Evolutionary conservation across 208 protist species (phyloP), one percentile per base, ranked within the genome.

Genomic region (Vickermania ingenoplastis): DNA sequence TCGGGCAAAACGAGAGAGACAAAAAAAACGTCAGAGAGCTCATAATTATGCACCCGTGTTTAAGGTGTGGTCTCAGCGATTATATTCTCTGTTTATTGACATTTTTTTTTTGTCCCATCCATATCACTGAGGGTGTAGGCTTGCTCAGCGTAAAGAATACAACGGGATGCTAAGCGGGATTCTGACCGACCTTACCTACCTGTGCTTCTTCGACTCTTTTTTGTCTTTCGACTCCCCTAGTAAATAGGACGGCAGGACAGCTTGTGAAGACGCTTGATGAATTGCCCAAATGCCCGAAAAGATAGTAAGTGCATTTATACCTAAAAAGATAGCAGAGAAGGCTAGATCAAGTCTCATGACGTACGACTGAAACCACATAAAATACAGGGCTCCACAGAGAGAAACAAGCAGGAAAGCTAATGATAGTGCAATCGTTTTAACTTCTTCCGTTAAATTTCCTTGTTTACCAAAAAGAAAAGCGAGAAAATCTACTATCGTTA

Each of bases 331-430:
- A 0, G 77, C 77, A 5, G 77, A 91, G 58, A 91, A 80, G 17
- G 54, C 77, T 14, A 91, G 52, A 59, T 87, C 83, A 13, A 91
- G 68, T 68, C 73, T 79, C 67, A 86, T 79, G 24, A 87, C 77
- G 50, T 91, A 91, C n/a, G 83, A 83, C 69, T 91, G 80, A 1
- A 91, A 63, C 79, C 83, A 91, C 80, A 87, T 91, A 64, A 80
- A 91, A 55, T 87, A 91, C 50, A 86, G 69, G 5, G 68, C 77
- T 5, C 79, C 83, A 26, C 75, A 57, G 17, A 66, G 68, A 3
- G 57, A 61, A 53, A 88, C 45, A 51, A 73, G 41, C 25, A 82
- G 53, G 4, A 91, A 53, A 26, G 63, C 14, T 3, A 77, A 51
- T 31, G 75, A 59, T n/a, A 86, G 30, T 21, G 52, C 56, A 30